phyloP scores from a whole-genome alignment of 768 basidiomycete genomes.

The Symmetrospora coprosmae region DNA sequence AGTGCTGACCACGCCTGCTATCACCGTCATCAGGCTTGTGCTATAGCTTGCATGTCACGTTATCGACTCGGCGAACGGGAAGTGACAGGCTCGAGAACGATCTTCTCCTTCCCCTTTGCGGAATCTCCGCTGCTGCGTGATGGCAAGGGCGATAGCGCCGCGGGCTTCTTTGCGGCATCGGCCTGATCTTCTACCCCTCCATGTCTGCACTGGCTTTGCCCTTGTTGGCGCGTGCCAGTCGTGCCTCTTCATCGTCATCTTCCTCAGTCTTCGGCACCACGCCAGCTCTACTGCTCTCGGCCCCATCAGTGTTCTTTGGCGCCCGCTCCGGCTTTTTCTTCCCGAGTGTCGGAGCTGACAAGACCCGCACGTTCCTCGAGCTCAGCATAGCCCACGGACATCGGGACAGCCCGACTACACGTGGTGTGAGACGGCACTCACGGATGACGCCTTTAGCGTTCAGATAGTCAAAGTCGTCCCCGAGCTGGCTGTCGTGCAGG shows the following conservation, averaged over 20 bases:
- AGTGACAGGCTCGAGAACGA: too few relatives aligned
- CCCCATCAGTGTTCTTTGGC: too few relatives aligned
- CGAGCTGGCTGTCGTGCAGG: conserved; percentile 57
- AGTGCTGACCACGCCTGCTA: too few relatives aligned
- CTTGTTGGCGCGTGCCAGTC: neutral
- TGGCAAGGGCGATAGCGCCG: too few relatives aligned
- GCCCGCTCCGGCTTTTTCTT: neutral
- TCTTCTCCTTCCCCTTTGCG: too few relatives aligned
- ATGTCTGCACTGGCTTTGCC: neutral
- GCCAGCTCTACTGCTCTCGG: neutral
- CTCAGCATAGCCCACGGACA: neutral
- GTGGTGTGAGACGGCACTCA: neutral
- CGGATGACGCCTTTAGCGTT: conserved; percentile 64
- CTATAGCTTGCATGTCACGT: too few relatives aligned
- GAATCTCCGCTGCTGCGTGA: too few relatives aligned
- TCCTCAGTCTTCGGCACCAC: neutral
- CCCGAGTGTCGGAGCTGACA: neutral
- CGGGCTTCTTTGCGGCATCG: too few relatives aligned
- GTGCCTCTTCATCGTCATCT: conserved; percentile 1
- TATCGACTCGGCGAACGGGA: too few relatives aligned
- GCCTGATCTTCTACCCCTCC: neutral
- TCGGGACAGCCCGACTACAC: too few relatives aligned
- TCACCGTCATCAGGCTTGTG: too few relatives aligned
- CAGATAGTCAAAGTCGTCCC: conserved; percentile 61
- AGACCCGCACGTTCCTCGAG: too few relatives aligned